phyloP scores from a whole-genome alignment of 192 early-diverging fungal species.

The Coemansia sp. region DNA sequence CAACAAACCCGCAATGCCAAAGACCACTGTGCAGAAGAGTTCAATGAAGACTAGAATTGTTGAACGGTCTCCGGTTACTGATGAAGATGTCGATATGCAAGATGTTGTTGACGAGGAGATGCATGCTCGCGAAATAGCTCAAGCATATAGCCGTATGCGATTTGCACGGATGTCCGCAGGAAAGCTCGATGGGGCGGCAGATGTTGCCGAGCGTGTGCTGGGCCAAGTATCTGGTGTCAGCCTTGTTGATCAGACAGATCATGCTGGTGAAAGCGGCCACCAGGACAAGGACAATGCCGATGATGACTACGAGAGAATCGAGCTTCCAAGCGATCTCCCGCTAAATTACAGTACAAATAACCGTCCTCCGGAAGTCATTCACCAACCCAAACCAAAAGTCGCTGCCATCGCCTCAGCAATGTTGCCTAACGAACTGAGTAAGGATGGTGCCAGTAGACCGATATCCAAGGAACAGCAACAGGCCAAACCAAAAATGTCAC shows the following conservation, averaged over 20 bases:
- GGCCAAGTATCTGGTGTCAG: slow-evolving; percentile 13
- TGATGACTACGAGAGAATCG: slow-evolving; percentile 19
- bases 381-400: slow-evolving; percentile 4
- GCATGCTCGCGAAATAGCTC: slow-evolving; percentile 49
- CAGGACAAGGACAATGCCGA: not conserved
- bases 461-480: not conserved
- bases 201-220: slow-evolving; percentile 34
- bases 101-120: slow-evolving; percentile 38
- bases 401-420: not conserved
- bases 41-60: slow-evolving; percentile 35
- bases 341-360: not conserved
- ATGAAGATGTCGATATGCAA: slow-evolving; percentile 4
- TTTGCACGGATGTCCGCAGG: slow-evolving; percentile 25
- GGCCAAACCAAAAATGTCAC: slow-evolving; percentile 46
- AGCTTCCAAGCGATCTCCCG: slow-evolving; percentile 24
- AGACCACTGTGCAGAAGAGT: not conserved
- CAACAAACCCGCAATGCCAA: not conserved
- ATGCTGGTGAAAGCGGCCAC: not conserved
- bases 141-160: slow-evolving; percentile 38
- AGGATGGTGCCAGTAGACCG: not conserved
- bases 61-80: slow-evolving; percentile 12
- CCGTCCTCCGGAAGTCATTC: slow-evolving; percentile 28
- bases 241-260: slow-evolving; percentile 13
- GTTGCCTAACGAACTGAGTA: not conserved
- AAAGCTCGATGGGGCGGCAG: slow-evolving; percentile 32